phyloP scores from a whole-genome alignment of 345 rosid genomes.

The Hypericum perforatum region DNA sequence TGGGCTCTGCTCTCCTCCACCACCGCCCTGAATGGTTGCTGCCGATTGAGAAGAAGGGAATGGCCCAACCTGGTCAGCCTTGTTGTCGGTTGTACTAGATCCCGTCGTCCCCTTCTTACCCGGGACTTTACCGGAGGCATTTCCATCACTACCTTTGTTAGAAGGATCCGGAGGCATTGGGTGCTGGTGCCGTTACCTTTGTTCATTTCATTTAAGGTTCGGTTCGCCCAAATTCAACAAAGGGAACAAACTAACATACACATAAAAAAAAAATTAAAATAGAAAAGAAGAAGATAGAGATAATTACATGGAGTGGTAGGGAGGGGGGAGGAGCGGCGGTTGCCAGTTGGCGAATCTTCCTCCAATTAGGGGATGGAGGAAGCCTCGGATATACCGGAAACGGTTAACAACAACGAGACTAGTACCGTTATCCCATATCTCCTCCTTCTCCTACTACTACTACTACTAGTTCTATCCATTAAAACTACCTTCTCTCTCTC shows the following conservation, averaged over 20 bases:
- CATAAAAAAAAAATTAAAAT: background rate
- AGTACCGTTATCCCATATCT: slow-evolving; percentile 19
- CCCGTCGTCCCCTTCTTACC: background rate
- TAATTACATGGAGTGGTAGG: slow-evolving; percentile 27
- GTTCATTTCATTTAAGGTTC: slow-evolving; percentile 16
- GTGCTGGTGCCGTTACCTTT: slow-evolving; percentile 24
- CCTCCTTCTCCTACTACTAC: slow-evolving; percentile 23
- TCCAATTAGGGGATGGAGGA: slow-evolving; percentile 15
- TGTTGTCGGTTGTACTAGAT: background rate
- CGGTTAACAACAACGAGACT: slow-evolving; percentile 27
- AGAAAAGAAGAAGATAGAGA: background rate
- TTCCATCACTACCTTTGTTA: slow-evolving; percentile 11
- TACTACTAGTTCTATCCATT: slow-evolving; percentile 15
- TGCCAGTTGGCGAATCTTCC: slow-evolving; percentile 22
- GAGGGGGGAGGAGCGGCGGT: slow-evolving; percentile 20
- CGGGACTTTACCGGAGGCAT: slow-evolving; percentile 4
- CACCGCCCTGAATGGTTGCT: slow-evolving; percentile 8
- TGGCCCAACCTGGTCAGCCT: background rate
- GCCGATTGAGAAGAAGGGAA: slow-evolving; percentile 20
- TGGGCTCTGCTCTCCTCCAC: slow-evolving; percentile 10
- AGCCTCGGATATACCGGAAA: slow-evolving; percentile 35
- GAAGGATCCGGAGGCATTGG: slow-evolving; percentile 23
- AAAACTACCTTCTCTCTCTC: too few relatives aligned
- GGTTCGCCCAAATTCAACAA: background rate
- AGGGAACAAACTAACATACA: background rate